A percentile compares a stretch with the other conserved stretches of the same genome.
These are phyloP conservation scores for Epichloe baconii DNA, from an alignment of 2,329 filamentous ascomycete genomes.

Conservation along the genomic window DNA sequence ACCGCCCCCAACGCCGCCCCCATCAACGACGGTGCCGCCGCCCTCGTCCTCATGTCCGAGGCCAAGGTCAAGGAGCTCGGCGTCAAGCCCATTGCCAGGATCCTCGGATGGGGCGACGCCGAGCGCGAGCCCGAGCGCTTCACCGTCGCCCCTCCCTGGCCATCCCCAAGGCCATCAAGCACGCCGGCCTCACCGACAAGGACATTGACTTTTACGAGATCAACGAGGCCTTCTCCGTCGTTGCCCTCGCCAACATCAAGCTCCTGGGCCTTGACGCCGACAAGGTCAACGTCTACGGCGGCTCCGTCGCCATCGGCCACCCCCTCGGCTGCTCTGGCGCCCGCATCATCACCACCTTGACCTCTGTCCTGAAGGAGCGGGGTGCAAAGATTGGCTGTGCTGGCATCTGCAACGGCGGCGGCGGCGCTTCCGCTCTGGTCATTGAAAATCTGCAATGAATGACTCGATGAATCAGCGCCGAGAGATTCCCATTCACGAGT, in stretches of 20 bases:
- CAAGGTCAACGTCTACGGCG: conserved; percentile 91
- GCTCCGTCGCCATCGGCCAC: conserved; percentile 90
- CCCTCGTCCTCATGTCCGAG: conserved; percentile 87
- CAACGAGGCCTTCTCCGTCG: conserved; percentile 97
- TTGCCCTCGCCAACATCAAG: conserved; percentile 94
- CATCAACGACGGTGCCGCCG: conserved; percentile 87
- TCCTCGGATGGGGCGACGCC: conserved; percentile 93
- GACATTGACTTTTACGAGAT: conserved; percentile 93
- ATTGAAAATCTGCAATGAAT: conserved; percentile 62
- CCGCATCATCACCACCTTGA: conserved; percentile 80
- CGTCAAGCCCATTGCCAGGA: conserved; percentile 88
- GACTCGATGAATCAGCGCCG: conserved; percentile 28
- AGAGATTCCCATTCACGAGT: not conserved
- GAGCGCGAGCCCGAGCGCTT: conserved; percentile 87
- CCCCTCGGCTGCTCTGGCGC: conserved; percentile 89
- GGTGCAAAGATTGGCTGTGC: conserved; percentile 87
- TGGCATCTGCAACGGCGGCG: conserved; percentile 96
- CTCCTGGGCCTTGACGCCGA: conserved; percentile 64
- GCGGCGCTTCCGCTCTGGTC: conserved; percentile 86
- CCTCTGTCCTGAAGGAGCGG: conserved; percentile 80
- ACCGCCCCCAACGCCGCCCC: conserved; percentile 95
- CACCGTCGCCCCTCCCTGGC: conserved; percentile 84
- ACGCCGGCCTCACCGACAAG: conserved; percentile 68
- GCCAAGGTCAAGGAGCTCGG: conserved; percentile 84
- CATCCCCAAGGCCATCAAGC: conserved; percentile 94